Evolutionary conservation across 257 asterid species (phyloP), one percentile per base, ranked within the genome.

Genomic region (Solanum piurae): DNA sequence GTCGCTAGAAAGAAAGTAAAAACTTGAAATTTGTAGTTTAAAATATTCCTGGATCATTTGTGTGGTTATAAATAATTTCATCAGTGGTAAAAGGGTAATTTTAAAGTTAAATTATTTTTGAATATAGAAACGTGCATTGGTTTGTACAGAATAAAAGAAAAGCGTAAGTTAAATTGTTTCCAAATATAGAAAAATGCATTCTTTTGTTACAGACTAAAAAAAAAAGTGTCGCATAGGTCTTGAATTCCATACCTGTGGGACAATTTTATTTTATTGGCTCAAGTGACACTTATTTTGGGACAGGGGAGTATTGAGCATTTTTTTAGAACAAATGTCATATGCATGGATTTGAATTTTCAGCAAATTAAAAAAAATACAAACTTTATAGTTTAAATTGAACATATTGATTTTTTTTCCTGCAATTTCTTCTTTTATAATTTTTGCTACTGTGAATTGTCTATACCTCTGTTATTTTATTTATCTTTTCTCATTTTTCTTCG

Each of bases 51-150:
- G 0, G 6, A 62, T n/a, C 4, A 58, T 58, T 58, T 55, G 2
- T 0, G 4, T 55, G 0, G 0, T 20, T 62, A 9, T 9, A n/a
- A 62, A 62, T 62, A 4, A 62, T 62, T 62, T n/a, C 12, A 62
- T 62, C 9, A 62, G 5, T 7, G 4, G 3, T 62, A 62, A 62
- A 23, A 62, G 0, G 0, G 3, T n/a, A 62, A 62, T 2, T 64
- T n/a, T 64, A 64, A 10, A 64, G 8, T 64, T 11, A 10, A 64
- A 64, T 64, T 64, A 0, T 64, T 52, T 52, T 52, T 2, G 0
- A 52, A 52, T 52, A 52, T 18, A 52, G 21, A 52, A 2, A 18
- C 4, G n/a, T 16, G 62, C 20, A 46, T 4, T 13, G 18, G 18
- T 46, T 46, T 46, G 55, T 46, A 46, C 20, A 12, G 20, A 46